A percentile compares a stretch with the other conserved stretches of the same genome.
These are phyloP conservation scores for Saccharomyces mikatae DNA, from an alignment of 805 yeast species.

Conservation along the genomic window DNA sequence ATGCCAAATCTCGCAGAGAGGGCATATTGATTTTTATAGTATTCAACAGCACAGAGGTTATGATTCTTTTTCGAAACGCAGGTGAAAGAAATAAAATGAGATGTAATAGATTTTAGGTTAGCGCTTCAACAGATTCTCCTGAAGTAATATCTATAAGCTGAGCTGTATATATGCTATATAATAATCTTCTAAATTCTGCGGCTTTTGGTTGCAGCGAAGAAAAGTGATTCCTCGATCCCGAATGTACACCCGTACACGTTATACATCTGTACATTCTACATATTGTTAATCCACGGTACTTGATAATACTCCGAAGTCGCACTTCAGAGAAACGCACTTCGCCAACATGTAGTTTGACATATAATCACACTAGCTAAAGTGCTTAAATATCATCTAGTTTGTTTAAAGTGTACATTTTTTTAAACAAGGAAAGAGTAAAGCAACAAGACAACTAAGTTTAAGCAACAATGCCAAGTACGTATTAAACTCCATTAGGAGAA, in stretches of 20 bases:
- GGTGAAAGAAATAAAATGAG: neutral
- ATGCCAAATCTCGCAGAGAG: neutral
- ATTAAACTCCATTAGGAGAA: conserved; percentile 4
- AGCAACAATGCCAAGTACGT: conserved; percentile 61
- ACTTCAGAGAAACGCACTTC: neutral
- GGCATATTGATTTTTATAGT: neutral
- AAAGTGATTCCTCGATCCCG: neutral
- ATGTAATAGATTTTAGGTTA: neutral
- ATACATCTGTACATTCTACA: neutral
- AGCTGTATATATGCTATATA: too few species aligned
- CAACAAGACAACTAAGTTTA: conserved; percentile 11
- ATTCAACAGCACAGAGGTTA: neutral
- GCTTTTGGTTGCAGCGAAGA: neutral
- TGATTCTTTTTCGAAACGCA: neutral
- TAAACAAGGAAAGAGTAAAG: neutral
- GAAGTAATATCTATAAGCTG: too few species aligned
- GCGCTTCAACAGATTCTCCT: too few species aligned
- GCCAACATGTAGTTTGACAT: neutral
- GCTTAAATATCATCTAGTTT: neutral
- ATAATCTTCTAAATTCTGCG: too few species aligned
- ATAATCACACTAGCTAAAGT: neutral
- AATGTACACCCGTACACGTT: neutral
- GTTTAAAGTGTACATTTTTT: neutral
- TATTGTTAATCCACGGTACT: neutral
- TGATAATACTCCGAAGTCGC: neutral